Conservation (phyloP, 352 stramenopile genomes). For the Phytophthora fragariaefolia region DNA sequence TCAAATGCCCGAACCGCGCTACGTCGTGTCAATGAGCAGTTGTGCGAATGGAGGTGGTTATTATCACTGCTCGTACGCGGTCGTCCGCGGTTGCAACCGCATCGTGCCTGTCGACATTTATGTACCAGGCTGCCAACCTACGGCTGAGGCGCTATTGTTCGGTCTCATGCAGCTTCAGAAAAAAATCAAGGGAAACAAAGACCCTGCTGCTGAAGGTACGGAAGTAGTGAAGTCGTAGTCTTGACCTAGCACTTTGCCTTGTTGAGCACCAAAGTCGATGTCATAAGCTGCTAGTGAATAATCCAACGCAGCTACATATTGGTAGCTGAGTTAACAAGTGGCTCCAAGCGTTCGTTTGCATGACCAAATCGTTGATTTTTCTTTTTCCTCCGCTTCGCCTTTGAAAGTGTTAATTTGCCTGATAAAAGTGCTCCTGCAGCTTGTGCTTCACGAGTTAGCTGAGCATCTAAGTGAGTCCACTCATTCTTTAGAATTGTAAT, state of each 20-base stretch:
- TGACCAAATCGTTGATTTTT: slow-evolving; percentile 2
- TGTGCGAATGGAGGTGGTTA: slow-evolving; percentile 96
- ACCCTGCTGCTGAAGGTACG: slow-evolving; percentile 21
- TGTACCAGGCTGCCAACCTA: slow-evolving; percentile 94
- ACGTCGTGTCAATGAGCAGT: slow-evolving; percentile 97
- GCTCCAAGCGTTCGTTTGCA: slow-evolving; percentile 4
- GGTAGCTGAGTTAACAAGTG: slow-evolving; percentile 3
- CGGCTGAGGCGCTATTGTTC: slow-evolving; percentile 19
- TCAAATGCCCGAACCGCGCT: slow-evolving; percentile 98
- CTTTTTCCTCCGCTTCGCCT: slow-evolving; percentile 12
- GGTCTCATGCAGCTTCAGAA: slow-evolving; percentile 27
- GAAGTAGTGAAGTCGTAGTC: slow-evolving; percentile 12
- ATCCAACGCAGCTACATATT: too few relatives aligned
- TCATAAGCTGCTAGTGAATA: too few relatives aligned
- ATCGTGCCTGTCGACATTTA: slow-evolving; percentile 99
- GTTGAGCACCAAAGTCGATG: too few relatives aligned
- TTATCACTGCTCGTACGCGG: slow-evolving; percentile 95
- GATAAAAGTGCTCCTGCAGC: background rate
- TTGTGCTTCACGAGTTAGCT: slow-evolving; percentile 10
- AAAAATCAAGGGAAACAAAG: slow-evolving; percentile 23
- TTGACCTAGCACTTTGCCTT: too few relatives aligned
- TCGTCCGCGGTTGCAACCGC: slow-evolving; percentile 96
- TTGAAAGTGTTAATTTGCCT: background rate
- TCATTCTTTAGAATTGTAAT: slow-evolving; percentile 30
- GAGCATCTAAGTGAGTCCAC: slow-evolving; percentile 17